Percentiles rank a stretch among this genome's conserved stretches.
phyloP scores from a whole-genome alignment of 2,329 filamentous ascomycete species.

The Zymoseptoria ardabiliae region DNA sequence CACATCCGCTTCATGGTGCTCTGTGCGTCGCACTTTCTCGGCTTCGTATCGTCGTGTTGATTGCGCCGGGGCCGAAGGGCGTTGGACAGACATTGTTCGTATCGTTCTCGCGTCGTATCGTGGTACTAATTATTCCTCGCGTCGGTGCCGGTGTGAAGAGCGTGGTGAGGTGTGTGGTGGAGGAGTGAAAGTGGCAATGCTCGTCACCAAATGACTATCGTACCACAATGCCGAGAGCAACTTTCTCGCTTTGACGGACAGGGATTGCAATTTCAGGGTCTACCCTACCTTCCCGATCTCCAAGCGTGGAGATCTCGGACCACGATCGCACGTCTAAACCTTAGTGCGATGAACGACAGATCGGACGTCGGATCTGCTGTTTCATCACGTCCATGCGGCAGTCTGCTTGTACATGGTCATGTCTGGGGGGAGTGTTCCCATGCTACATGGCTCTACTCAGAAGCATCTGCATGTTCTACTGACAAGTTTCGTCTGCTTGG shows the following conservation, averaged over 20 bases:
- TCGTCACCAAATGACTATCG: neutral
- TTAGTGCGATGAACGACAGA: neutral
- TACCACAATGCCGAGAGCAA: neutral
- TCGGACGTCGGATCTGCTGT: neutral
- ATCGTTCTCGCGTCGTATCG: neutral
- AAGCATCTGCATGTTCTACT: too few relatives aligned
- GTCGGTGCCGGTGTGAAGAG: neutral
- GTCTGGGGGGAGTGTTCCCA: too few relatives aligned
- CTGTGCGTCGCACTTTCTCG: conserved; percentile 40
- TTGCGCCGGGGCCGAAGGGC: conserved; percentile 2
- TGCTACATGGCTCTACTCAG: too few relatives aligned
- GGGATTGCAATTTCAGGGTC: neutral
- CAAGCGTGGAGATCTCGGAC: neutral
- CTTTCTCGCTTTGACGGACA: neutral
- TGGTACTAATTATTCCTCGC: neutral
- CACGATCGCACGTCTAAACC: neutral
- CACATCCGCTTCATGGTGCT: conserved; percentile 65
- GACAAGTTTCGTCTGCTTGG: too few relatives aligned
- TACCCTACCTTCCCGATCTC: neutral
- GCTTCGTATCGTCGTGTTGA: conserved; percentile 14
- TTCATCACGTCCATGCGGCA: neutral
- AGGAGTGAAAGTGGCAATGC: neutral
- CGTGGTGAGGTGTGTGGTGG: neutral
- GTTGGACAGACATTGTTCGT: neutral
- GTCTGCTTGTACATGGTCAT: neutral